Conservation (phyloP, 2,329 filamentous ascomycete genomes). For the Fusarium armeniacum region DNA sequence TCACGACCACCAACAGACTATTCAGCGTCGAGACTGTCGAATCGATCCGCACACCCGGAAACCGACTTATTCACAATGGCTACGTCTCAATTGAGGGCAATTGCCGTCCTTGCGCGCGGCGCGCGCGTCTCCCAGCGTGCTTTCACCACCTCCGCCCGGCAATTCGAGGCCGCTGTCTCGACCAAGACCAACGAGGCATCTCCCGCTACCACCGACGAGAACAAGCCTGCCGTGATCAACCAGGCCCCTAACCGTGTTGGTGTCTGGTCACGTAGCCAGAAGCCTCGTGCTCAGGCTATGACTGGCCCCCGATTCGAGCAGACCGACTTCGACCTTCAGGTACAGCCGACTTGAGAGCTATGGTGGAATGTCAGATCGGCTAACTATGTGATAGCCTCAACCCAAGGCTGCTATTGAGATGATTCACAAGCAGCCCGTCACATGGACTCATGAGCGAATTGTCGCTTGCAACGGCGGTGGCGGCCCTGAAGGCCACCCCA, state of each 20-base stretch:
- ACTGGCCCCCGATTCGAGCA: constrained; percentile 95
- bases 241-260: constrained; percentile 89
- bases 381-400: constrained; percentile 75
- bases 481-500: constrained; percentile 89
- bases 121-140: constrained; percentile 61
- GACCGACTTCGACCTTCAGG: constrained; percentile 93
- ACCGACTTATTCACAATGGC: constrained; percentile 55
- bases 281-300: constrained; percentile 86
- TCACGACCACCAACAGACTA: constrained; percentile 41
- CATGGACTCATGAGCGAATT: constrained; percentile 85
- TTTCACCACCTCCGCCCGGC: constrained; percentile 64
- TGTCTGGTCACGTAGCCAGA: constrained; percentile 90
- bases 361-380: constrained; percentile 26
- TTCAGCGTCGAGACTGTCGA: constrained; percentile 45
- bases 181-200: constrained; percentile 58
- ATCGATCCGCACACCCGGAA: constrained; percentile 49
- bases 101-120: constrained; percentile 61
- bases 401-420: constrained; percentile 92
- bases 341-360: constrained; percentile 59
- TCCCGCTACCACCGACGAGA: constrained; percentile 61
- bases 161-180: constrained; percentile 61
- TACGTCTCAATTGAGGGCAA: constrained; percentile 62
- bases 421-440: constrained; percentile 94
- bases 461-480: constrained; percentile 94
- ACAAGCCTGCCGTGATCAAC: constrained; percentile 64